Evolutionary conservation across 129 eudicot species (phyloP).

Genomic region (Flaveria robusta): DNA sequence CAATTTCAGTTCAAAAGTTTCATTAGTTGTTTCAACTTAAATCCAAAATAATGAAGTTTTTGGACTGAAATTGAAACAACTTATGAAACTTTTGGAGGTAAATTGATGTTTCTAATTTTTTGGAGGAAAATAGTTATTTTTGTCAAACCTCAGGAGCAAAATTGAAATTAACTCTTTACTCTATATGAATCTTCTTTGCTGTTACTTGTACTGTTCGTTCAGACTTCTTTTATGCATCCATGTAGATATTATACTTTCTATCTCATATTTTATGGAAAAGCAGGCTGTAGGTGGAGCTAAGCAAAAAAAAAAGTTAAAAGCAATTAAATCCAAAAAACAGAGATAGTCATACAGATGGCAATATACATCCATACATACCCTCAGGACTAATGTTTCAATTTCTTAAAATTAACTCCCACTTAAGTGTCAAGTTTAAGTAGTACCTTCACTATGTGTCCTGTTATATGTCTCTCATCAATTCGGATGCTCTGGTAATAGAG

Average conservation of each 20-base stretch:
- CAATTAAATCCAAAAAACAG: not conserved
- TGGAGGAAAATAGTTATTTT: too few species aligned
- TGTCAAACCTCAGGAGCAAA: too few species aligned
- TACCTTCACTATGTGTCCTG: slow-evolving; percentile 96
- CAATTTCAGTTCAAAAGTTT: too few species aligned
- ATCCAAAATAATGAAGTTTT: too few species aligned
- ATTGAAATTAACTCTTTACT: too few species aligned
- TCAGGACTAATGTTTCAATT: slow-evolving; percentile 8
- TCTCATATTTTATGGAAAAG: slow-evolving; percentile 4
- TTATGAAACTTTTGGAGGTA: too few species aligned
- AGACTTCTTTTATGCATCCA: not conserved
- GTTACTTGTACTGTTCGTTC: not conserved
- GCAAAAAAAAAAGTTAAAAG: slow-evolving; percentile 1
- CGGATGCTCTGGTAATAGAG: slow-evolving; percentile 74
- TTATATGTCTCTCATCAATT: slow-evolving; percentile 86
- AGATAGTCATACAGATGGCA: not conserved
- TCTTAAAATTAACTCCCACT: slow-evolving; percentile 18
- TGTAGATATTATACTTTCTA: slow-evolving; percentile 2
- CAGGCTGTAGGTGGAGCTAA: not conserved
- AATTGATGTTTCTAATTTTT: too few species aligned
- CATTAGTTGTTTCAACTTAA: too few species aligned
- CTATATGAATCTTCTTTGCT: slow-evolving; percentile 8
- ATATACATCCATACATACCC: slow-evolving; percentile 10
- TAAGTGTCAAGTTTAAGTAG: not conserved
- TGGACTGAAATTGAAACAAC: too few species aligned